These are phyloP conservation scores for Zymoseptoria ardabiliae DNA, from an alignment of 2,329 filamentous ascomycete species.

Conservation along the genomic window DNA sequence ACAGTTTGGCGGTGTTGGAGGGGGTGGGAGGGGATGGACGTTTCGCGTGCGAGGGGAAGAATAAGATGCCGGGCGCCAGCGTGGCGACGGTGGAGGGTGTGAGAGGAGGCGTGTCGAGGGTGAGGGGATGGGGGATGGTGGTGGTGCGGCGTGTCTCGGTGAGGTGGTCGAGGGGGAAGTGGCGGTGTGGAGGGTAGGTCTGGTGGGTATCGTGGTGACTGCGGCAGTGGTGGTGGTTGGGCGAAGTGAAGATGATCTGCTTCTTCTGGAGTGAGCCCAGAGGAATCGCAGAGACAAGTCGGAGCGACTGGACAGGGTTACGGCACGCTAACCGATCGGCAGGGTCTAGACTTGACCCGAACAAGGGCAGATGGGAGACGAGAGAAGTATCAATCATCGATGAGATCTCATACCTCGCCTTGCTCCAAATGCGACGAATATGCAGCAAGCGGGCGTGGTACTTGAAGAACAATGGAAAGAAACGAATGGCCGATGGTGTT, in stretches of 20 bases:
- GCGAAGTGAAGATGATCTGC: neutral
- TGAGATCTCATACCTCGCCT: no score
- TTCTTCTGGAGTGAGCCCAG: no score
- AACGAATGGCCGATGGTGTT: no score
- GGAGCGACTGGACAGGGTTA: no score
- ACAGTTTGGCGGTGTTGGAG: slow-evolving; percentile 85
- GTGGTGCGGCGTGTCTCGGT: neutral
- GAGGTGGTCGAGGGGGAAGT: neutral
- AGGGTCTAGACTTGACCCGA: no score
- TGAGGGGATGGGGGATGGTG: neutral
- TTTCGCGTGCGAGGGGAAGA: slow-evolving; percentile 19
- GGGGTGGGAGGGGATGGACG: neutral
- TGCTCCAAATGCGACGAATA: no score
- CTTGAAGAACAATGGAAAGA: no score
- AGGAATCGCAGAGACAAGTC: no score
- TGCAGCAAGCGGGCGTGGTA: no score
- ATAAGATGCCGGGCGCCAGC: slow-evolving; percentile 21
- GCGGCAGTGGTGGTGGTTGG: neutral
- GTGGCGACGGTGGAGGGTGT: slow-evolving; percentile 14
- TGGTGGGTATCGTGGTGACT: neutral
- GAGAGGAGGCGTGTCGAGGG: neutral
- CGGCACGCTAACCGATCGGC: no score
- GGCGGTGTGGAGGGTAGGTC: neutral
- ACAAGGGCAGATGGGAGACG: no score
- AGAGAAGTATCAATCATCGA: no score